These are phyloP conservation scores for Trypanosomatidae sp. DNA, from an alignment of 208 protist species.

Conservation along the genomic window DNA sequence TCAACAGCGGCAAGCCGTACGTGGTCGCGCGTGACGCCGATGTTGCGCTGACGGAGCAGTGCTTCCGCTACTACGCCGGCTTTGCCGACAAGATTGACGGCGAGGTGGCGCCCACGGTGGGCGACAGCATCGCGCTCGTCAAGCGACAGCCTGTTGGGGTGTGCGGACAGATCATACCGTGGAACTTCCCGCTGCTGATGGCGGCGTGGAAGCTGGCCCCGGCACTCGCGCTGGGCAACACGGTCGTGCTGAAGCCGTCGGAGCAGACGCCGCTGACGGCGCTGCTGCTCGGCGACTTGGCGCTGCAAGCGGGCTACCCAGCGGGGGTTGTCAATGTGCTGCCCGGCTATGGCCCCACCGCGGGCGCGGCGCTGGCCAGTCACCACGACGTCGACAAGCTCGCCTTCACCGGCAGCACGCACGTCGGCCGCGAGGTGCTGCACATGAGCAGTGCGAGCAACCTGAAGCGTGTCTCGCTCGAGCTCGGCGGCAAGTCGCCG, in stretches of 20 bases:
- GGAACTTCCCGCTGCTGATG: constrained; percentile 90
- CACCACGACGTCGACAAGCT: constrained; percentile 85
- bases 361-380: constrained; percentile 34
- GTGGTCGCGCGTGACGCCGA: constrained; percentile 36
- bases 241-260: constrained; percentile 80
- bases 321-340: constrained; percentile 83
- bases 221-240: constrained; percentile 73
- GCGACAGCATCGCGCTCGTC: constrained; percentile 51
- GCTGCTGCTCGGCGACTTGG: constrained; percentile 63
- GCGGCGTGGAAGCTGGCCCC: constrained; percentile 78
- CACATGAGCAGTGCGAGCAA: constrained; percentile 40
- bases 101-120: constrained; percentile 31
- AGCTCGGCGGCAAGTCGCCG: constrained; percentile 88
- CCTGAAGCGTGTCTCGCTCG: constrained; percentile 70
- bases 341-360: constrained; percentile 59
- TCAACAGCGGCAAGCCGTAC: constrained; percentile 88
- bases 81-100: constrained; percentile 87
- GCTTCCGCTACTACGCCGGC: constrained; percentile 82
- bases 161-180: constrained; percentile 78
- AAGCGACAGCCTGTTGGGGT: constrained; percentile 78
- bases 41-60: constrained; percentile 31
- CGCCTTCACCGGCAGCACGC: constrained; percentile 81
- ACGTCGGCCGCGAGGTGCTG: constrained; percentile 62
- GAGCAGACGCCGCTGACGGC: constrained; percentile 85
- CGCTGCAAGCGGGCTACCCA: constrained; percentile 74